These are phyloP conservation scores for Yamadazyma jaroonii DNA, from an alignment of 1,139 yeast genomes.

Conservation along the genomic window DNA sequence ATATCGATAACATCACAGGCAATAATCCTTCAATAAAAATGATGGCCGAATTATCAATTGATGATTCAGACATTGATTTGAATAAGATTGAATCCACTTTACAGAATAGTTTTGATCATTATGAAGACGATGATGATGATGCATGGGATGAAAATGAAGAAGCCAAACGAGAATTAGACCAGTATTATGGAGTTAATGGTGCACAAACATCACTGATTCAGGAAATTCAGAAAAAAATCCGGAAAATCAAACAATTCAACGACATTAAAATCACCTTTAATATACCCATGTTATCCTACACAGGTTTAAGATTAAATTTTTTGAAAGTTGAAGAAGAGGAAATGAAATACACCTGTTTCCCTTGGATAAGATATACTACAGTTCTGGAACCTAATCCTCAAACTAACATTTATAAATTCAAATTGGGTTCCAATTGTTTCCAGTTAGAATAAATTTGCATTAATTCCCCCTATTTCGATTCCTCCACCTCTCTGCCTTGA, in stretches of 20 bases:
- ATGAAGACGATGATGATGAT: slow-evolving; percentile 2
- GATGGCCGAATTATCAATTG: slow-evolving; percentile 41
- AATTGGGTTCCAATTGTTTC: slow-evolving; percentile 19
- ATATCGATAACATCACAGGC: slow-evolving; percentile 56
- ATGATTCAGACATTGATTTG: slow-evolving; percentile 5
- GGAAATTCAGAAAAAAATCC: slow-evolving; percentile 15
- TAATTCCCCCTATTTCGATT: not conserved
- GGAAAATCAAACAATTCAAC: slow-evolving; percentile 17
- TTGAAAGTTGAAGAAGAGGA: slow-evolving; percentile 40
- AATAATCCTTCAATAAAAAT: slow-evolving; percentile 32
- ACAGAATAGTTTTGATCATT: slow-evolving; percentile 6
- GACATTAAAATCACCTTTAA: slow-evolving; percentile 31
- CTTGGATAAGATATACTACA: slow-evolving; percentile 47
- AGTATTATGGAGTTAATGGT: slow-evolving; percentile 43
- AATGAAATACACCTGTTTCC: slow-evolving; percentile 44
- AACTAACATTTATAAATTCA: slow-evolving; percentile 27
- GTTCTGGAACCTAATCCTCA: slow-evolving; percentile 17
- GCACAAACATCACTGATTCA: slow-evolving; percentile 26
- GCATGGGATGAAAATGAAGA: slow-evolving; percentile 14
- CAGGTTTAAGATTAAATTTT: slow-evolving; percentile 41
- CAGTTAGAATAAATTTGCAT: not conserved
- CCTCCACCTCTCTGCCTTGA: not conserved
- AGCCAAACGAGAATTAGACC: slow-evolving; percentile 31
- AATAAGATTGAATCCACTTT: slow-evolving; percentile 10
- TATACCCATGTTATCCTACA: slow-evolving; percentile 43